These are phyloP conservation scores for Diddensiella caesifluorescens DNA, from an alignment of 805 yeast genomes.

Conservation along the genomic window DNA sequence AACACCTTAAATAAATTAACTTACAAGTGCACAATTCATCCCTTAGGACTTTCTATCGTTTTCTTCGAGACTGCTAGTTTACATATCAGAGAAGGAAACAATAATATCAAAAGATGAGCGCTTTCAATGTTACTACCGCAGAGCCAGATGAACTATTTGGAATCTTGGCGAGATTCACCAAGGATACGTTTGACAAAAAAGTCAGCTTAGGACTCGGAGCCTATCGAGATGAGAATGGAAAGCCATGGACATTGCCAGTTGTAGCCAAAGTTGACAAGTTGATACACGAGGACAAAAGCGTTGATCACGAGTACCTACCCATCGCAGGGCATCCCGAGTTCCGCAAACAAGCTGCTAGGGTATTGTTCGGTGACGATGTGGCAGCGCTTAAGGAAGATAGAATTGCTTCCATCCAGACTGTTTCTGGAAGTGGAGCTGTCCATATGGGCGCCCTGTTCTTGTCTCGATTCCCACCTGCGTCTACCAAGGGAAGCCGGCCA, in stretches of 20 bases:
- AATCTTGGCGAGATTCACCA: slow-evolving; percentile 38
- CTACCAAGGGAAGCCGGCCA: slow-evolving; percentile 28
- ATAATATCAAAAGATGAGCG: slow-evolving; percentile 8
- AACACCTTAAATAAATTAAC: too few species aligned
- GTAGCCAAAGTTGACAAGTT: slow-evolving; percentile 63
- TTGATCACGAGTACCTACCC: slow-evolving; percentile 85
- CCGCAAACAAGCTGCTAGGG: slow-evolving; percentile 60
- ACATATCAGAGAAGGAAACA: too few species aligned
- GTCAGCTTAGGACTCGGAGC: slow-evolving; percentile 88
- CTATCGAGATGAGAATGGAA: slow-evolving; percentile 61
- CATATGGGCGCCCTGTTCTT: slow-evolving; percentile 79
- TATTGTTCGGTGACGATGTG: slow-evolving; percentile 60
- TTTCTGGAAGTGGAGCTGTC: slow-evolving; percentile 88
- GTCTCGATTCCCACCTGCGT: slow-evolving; percentile 42
- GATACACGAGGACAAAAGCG: slow-evolving; percentile 56
- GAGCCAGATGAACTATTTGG: slow-evolving; percentile 90
- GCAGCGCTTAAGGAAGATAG: slow-evolving; percentile 48
- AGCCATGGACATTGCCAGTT: slow-evolving; percentile 68
- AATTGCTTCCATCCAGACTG: slow-evolving; percentile 61
- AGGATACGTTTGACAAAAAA: slow-evolving; percentile 40
- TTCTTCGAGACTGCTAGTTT: too few species aligned
- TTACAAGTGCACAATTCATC: too few species aligned
- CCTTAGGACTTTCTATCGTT: too few species aligned
- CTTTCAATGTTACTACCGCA: slow-evolving; percentile 22
- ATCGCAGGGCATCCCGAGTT: slow-evolving; percentile 71